Percentiles rank a stretch among this genome's conserved stretches.
Evolutionary conservation across 2,329 filamentous ascomycete species (phyloP).

Genomic region (Alternaria triticimaculans): DNA sequence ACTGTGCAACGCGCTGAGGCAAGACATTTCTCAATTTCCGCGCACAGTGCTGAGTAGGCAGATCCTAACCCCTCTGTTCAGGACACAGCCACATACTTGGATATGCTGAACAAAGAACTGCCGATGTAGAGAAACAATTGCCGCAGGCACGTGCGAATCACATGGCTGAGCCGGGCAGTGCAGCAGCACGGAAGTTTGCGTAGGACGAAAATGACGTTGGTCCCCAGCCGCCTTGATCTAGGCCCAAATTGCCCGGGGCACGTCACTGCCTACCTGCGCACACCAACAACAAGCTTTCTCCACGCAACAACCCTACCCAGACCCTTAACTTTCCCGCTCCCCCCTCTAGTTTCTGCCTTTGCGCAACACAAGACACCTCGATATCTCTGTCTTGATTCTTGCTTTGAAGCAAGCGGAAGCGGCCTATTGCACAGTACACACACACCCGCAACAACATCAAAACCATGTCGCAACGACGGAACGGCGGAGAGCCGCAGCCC

Average conservation of each 20-base stretch:
- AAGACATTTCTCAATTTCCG: not conserved
- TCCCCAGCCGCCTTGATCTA: not conserved
- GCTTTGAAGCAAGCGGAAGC: not conserved
- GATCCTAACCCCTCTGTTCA: not conserved
- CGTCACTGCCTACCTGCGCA: not conserved
- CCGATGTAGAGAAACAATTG: not conserved
- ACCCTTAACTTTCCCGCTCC: not conserved
- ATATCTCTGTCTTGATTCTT: not conserved
- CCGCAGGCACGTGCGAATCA: not conserved
- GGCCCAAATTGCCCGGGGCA: not conserved
- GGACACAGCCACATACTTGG: not conserved
- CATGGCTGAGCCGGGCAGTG: not conserved
- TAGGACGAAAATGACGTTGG: conserved; percentile 2
- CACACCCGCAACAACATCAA: not conserved
- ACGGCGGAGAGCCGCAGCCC: conserved; percentile 23
- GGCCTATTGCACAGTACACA: conserved; percentile 23
- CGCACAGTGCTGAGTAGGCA: not conserved
- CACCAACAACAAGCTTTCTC: conserved; percentile 2
- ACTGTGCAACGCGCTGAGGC: not conserved
- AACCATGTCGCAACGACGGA: conserved; percentile 13
- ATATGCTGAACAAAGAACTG: not conserved
- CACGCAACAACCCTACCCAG: not conserved
- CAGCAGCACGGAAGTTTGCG: not conserved
- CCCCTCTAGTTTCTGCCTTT: not conserved
- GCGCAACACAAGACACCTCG: not conserved